Base-by-base conservation (phyloP, 148 eudicot genomes). In the Vaccinium macrocarpon region DNA sequence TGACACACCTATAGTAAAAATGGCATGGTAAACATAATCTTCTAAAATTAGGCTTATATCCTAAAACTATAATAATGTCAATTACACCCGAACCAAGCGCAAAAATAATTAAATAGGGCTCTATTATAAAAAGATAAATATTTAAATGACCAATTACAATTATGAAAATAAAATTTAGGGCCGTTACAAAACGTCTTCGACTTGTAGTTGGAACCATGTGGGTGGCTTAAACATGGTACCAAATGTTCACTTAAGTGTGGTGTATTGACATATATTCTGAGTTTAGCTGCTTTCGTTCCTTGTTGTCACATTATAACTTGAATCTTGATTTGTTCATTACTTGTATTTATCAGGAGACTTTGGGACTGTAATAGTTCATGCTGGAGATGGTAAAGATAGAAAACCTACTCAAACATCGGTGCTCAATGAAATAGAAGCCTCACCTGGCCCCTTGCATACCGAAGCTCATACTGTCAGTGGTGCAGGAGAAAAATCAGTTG, bases 331-430 rank as follows among this genome's bases (percentile, higher is more conserved):
- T 79, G 14, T 84, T 75, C 84, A 81, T 35, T 82, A 7, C 71
- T 61, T 71, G 10, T 89, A 27, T 84, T 77, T 21, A 71, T 78
- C 91, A 97, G 99, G 92, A 90, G 93, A 94, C 82, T 97, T 89
- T 89, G 99, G 98, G 83, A 97, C 98, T 78, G 85, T 97, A 59
- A 89, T 97, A 76, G 93, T 97, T 80, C 98, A 89, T 84, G 92
- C 90, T 88, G 92, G 90, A 87, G 90, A 78, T 82, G 98, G 91
- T 16, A 76, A 75, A 38, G 91, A 89, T 80, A 86, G 89, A 82
- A 82, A 91, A 49, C 86, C 82, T 79, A 78, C 85, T 82, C 87
- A 83, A 83, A 72, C 78, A 70, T 76, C 85, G 21, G 21, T 76
- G 23, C 68, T 70, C 7, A 59, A 62, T 61, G 76, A 85, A 74